Evolutionary conservation across 345 rosid genomes (phyloP), one percentile per base, ranked within the genome.

Genomic region (Heritiera littoralis): DNA sequence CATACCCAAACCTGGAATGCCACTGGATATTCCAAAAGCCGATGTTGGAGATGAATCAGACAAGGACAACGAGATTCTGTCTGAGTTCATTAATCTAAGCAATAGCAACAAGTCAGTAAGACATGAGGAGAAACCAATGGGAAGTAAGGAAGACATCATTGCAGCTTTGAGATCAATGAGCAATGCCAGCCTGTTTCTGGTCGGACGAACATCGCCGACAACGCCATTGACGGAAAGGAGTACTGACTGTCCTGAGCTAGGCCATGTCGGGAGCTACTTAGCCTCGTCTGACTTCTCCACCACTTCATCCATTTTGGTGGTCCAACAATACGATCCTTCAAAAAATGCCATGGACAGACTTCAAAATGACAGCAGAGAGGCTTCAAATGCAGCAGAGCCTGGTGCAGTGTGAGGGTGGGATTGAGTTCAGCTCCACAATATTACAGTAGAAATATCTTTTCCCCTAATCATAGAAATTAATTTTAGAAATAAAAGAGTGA

Each of bases 171-270:
- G 77, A 76, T 81, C 87, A 2, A 80, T 72, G 83, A 82, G 77
- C 80, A 86, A 77, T 58, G 79, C 83, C 56, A 86, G 84, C 72
- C 79, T 89, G 5, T 87, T 84, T 32, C 55, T 87, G 6, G 90
- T 85, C 0, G 92, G 92, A 78, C 82, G 90, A 84, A 77, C 56
- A 35, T 76, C 89, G 0, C 80, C 81, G 38, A 79, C 83, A 66
- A 60, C 28, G 54, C 74, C 85, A 23, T 79, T 87, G 82, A 18
- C 61, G n/a, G 60, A 65, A 54, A 69, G 80, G 43, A 79, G 72
- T 43, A 23, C 80, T 1, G 90, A 89, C 12, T 81, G 89, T 70
- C 81, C 89, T 0, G 90, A 87, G 81, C 68, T 89, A 20, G 92
- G 92, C 48, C 84, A 86, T 3, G 83, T 89, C 35, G 92, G 90